phyloP scores from a whole-genome alignment of 345 rosid genomes.

The Eucalyptus marginata region DNA sequence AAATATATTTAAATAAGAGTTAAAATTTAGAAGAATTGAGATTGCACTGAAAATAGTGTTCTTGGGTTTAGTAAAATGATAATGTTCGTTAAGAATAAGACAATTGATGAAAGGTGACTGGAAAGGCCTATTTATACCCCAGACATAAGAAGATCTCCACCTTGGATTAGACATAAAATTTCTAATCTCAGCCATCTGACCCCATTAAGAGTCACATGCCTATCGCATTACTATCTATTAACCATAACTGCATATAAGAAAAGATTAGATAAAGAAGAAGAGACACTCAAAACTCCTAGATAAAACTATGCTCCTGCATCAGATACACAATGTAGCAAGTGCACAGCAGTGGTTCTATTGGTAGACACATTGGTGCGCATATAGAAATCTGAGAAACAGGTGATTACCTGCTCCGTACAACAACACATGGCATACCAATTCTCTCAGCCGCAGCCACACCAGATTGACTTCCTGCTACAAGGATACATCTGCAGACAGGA shows the following conservation, averaged over 20 bases:
- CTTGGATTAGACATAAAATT: not conserved
- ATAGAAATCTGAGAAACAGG: not conserved
- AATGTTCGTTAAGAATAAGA: not conserved
- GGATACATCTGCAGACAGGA: conserved; percentile 56
- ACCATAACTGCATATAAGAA: not conserved
- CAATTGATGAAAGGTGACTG: not conserved
- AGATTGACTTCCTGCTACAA: conserved; percentile 74
- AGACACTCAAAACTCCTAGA: not conserved
- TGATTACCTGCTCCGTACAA: conserved; percentile 76
- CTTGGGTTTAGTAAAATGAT: not conserved
- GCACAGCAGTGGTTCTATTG: not conserved
- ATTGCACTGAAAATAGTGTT: not conserved
- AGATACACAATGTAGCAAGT: not conserved
- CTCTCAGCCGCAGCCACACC: conserved; percentile 71
- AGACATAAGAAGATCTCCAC: not conserved
- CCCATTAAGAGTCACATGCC: not conserved
- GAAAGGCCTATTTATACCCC: not conserved
- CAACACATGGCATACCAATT: conserved; percentile 86
- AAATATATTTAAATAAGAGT: not conserved
- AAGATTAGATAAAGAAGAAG: not conserved
- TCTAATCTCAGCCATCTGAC: not conserved
- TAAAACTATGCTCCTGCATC: not conserved
- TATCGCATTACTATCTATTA: not conserved
- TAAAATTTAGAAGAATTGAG: not conserved
- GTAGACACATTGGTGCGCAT: not conserved